Evolutionary conservation across 23 red algal genomes (phyloP), one percentile per base, ranked within the genome.

Genomic region (Gracilaria domingensis): DNA sequence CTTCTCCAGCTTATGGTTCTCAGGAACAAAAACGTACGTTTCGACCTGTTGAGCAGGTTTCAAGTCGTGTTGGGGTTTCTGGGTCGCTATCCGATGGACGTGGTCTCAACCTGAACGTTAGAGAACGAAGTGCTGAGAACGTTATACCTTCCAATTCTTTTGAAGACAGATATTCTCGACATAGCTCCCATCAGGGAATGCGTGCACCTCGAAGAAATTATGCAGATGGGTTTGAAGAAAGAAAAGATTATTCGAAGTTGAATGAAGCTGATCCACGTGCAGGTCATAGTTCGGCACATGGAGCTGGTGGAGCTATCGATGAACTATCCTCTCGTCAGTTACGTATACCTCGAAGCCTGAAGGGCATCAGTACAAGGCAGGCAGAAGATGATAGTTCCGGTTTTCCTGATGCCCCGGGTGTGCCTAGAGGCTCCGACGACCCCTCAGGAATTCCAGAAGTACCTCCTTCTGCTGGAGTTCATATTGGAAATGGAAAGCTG

Each of bases 401-500:
- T 6, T 14, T 66, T 57, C 28, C 66, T 62, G 84, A 26, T 24
- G 16, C 23, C 44, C 64, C 67, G 38, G 64, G 42, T 21, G 5
- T 44, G 12, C 26, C 71, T 2, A 28, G 35, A 0, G 33, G 36
- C 51, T 36, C 53, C 45, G 84, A 60, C 48, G 49, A 34, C 45
- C 8, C 47, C 40, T 13, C 37, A 49, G 44, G 47, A 47, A n/a
- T 54, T 37, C 12, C 42, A 62, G 44, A 60, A 32, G 71, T 35
- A 21, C 51, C 51, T 34, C 16, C 48, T 8, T 49, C 61, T 66
- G 66, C 88, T 14, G 88, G 88, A 12, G 66, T 92, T 39, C 79
- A 92, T 60, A 92, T 69, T 35, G 77, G 77, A 51, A 34, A 38
- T 25, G 54, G 45, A n/a, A 56, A 20, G 29, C 32, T 92, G 47